A percentile compares a stretch with the other conserved stretches of the same genome.
Conservation (phyloP, 2,329 filamentous ascomycete species). For the Zymoseptoria passerinii region DNA sequence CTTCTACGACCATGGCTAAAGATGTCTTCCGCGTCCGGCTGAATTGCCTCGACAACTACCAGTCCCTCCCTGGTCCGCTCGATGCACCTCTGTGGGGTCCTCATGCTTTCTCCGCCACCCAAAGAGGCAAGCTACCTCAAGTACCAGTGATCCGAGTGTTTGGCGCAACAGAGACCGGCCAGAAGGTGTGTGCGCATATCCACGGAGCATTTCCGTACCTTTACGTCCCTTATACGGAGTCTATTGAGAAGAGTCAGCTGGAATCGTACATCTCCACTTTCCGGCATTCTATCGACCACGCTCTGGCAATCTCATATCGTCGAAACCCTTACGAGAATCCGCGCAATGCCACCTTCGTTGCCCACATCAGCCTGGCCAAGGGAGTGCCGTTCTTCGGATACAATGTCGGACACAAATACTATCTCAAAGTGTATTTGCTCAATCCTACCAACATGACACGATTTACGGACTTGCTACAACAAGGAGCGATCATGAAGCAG, state of each 20-base stretch:
- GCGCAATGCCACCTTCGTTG: conserved; percentile 64
- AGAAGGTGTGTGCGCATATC: conserved; percentile 92
- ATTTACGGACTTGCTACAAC: conserved; percentile 74
- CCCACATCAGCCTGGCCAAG: conserved; percentile 84
- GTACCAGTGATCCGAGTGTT: conserved; percentile 86
- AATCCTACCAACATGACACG: conserved; percentile 83
- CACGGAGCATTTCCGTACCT: conserved; percentile 94
- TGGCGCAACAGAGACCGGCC: conserved; percentile 85
- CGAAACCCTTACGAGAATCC: conserved; percentile 59
- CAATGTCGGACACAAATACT: conserved; percentile 82
- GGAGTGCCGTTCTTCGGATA: conserved; percentile 95
- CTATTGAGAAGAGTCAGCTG: conserved; percentile 43
- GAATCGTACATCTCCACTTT: conserved; percentile 67
- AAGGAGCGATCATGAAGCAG: conserved; percentile 77
- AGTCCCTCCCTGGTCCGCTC: conserved; percentile 66
- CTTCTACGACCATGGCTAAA: conserved; percentile 25
- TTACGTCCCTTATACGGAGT: conserved; percentile 50
- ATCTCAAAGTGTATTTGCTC: conserved; percentile 89
- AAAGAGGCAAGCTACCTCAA: conserved; percentile 55
- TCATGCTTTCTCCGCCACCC: conserved; percentile 51
- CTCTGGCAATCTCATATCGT: conserved; percentile 75
- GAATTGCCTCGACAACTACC: conserved; percentile 95
- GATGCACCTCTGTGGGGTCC: conserved; percentile 60
- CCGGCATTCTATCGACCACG: conserved; percentile 83
- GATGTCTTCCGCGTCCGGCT: conserved; percentile 70